These are phyloP conservation scores for Pelargonium myrrhifolium DNA, from an alignment of 441 rosid genomes.

Conservation along the genomic window DNA sequence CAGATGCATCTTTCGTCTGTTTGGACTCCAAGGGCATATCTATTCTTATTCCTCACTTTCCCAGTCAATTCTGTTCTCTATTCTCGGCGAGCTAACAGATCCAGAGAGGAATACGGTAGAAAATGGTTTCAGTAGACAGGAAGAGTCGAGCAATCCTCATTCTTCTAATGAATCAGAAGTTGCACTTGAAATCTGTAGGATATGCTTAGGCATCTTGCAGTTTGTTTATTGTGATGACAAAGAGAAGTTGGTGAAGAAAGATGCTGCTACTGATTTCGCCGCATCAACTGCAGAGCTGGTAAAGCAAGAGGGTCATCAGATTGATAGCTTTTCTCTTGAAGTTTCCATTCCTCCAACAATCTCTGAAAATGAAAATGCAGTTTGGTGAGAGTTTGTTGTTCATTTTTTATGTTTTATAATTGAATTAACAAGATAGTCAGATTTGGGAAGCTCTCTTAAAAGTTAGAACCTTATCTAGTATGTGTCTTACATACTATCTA, in stretches of 20 bases:
- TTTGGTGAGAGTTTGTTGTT: slow-evolving; percentile 42
- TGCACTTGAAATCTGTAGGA: slow-evolving; percentile 41
- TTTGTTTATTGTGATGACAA: slow-evolving; percentile 39
- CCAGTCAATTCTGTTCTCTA: slow-evolving; percentile 22
- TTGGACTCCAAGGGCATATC: slow-evolving; percentile 36
- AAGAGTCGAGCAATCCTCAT: slow-evolving; percentile 9
- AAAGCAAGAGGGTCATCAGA: slow-evolving; percentile 52
- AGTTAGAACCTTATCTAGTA: not conserved
- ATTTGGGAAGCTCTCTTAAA: no score
- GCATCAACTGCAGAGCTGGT: slow-evolving; percentile 40
- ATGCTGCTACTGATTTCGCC: slow-evolving; percentile 37
- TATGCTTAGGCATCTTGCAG: slow-evolving; percentile 80
- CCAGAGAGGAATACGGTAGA: slow-evolving; percentile 7
- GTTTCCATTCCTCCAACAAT: slow-evolving; percentile 52
- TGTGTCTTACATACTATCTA: not conserved
- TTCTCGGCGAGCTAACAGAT: slow-evolving; percentile 19
- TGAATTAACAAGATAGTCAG: not conserved
- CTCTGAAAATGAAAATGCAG: slow-evolving; percentile 40
- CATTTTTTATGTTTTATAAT: not conserved
- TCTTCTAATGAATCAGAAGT: slow-evolving; percentile 15
- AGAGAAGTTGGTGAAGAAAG: slow-evolving; percentile 30
- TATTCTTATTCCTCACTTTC: slow-evolving; percentile 29
- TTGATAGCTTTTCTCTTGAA: slow-evolving; percentile 68
- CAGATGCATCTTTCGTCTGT: slow-evolving; percentile 64
- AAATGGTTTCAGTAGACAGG: slow-evolving; percentile 11